Percentiles rank a stretch among this genome's conserved stretches.
Conservation (phyloP, 1,284 basidiomycete genomes). For the Coniferiporia weirii region DNA sequence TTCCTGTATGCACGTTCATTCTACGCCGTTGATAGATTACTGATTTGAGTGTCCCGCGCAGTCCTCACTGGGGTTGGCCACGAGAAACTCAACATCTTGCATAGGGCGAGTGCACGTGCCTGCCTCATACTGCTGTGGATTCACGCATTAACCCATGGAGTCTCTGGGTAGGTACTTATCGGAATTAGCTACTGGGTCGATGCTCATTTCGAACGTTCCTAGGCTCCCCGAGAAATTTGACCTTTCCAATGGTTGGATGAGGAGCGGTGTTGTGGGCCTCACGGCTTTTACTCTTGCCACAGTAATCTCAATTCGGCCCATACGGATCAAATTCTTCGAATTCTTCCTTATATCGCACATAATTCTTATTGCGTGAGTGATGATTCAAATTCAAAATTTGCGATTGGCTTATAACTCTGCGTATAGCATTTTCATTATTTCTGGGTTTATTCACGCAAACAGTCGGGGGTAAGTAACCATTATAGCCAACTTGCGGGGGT, state of each 20-base stretch:
- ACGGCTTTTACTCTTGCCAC: conserved; percentile 36
- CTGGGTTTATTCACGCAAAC: conserved; percentile 30
- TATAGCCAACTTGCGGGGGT: not conserved
- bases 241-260: conserved; percentile 31
- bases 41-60: conserved; percentile 19
- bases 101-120: conserved; percentile 32
- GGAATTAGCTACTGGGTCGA: not conserved
- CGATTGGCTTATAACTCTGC: not conserved
- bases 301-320: conserved; percentile 35
- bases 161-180: conserved; percentile 22
- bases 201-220: not conserved
- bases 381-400: not conserved
- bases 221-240: conserved; percentile 28
- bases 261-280: conserved; percentile 34
- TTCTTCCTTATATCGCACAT: conserved; percentile 45
- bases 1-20: conserved; percentile 29
- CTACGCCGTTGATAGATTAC: not conserved
- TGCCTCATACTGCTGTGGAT: conserved; percentile 33
- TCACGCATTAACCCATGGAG: conserved; percentile 27
- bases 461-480: conserved; percentile 25
- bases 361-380: conserved; percentile 32
- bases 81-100: conserved; percentile 38
- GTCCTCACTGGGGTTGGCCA: conserved; percentile 41
- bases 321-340: conserved; percentile 40
- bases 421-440: conserved; percentile 31